Percentiles rank a stretch among this genome's conserved stretches.
Evolutionary conservation across 176 grass and related monocot species (phyloP).

Genomic region (Olyra latifolia): DNA sequence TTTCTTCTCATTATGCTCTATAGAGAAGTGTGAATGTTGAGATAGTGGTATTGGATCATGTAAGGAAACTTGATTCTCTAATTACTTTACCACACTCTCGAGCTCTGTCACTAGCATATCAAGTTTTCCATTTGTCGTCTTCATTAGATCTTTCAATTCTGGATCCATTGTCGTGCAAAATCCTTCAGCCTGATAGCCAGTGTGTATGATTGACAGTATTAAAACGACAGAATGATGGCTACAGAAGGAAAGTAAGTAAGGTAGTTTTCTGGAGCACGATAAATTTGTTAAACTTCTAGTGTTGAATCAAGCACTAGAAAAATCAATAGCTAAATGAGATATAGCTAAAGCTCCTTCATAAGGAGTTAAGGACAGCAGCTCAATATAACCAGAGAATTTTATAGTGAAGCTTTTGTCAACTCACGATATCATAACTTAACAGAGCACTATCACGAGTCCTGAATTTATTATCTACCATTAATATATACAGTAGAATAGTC

Average conservation of each 20-base stretch:
- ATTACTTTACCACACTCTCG: background rate
- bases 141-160: conserved; percentile 21
- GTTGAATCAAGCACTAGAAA: background rate
- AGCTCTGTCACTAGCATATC: background rate
- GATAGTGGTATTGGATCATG: background rate
- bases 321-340: background rate
- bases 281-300: background rate
- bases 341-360: background rate
- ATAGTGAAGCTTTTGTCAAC: background rate
- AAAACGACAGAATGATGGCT: background rate
- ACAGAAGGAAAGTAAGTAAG: background rate
- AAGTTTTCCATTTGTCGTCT: background rate
- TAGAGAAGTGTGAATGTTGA: background rate
- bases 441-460: background rate
- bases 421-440: background rate
- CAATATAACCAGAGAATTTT: background rate
- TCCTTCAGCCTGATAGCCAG: background rate
- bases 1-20: conserved; percentile 5
- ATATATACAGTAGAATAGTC: background rate
- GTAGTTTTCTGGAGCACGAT: background rate
- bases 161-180: background rate
- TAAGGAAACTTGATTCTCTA: background rate
- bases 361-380: background rate
- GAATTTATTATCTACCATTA: background rate
- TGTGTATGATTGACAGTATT: background rate